Evolutionary conservation across 257 asterid species (phyloP).

Genomic region (Nicotiana paniculata): DNA sequence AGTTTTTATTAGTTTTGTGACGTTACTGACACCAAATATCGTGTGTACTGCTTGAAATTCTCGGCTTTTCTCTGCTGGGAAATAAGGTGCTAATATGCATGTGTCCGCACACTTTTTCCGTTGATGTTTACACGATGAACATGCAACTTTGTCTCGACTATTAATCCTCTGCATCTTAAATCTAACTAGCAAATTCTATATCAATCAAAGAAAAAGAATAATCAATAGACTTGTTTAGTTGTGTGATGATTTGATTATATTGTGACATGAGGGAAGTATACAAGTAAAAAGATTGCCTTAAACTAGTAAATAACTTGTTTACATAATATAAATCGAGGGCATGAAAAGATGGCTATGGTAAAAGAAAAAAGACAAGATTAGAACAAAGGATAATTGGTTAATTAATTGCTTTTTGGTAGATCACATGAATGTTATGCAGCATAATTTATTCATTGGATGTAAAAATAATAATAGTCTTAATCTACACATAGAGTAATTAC

Average conservation of each 20-base stretch:
- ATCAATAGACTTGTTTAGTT: too few relatives aligned
- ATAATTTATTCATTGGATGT: too few relatives aligned
- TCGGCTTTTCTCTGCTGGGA: conserved; percentile 38
- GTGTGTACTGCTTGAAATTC: conserved; percentile 76
- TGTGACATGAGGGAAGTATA: too few relatives aligned
- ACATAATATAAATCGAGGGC: conserved; percentile 13
- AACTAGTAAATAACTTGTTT: too few relatives aligned
- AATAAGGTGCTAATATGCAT: conserved; percentile 57
- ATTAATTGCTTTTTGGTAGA: conserved; percentile 22
- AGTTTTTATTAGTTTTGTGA: conserved; percentile 39
- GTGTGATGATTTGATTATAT: too few relatives aligned
- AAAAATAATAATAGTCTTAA: too few relatives aligned
- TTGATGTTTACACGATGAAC: conserved; percentile 95
- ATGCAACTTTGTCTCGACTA: conserved; percentile 30
- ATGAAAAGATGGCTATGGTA: conserved; percentile 31
- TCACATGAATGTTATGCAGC: conserved; percentile 26
- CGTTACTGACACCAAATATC: conserved; percentile 74
- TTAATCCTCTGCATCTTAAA: too few relatives aligned
- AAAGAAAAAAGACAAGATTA: too few relatives aligned
- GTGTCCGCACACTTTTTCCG: conserved; percentile 68
- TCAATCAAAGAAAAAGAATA: too few relatives aligned
- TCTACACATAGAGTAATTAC: too few relatives aligned
- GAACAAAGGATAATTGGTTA: too few relatives aligned
- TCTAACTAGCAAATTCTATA: too few relatives aligned
- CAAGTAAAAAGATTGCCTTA: conserved; percentile 27